Base-by-base conservation (phyloP, 805 yeast species). In the Starmera caribaea region DNA sequence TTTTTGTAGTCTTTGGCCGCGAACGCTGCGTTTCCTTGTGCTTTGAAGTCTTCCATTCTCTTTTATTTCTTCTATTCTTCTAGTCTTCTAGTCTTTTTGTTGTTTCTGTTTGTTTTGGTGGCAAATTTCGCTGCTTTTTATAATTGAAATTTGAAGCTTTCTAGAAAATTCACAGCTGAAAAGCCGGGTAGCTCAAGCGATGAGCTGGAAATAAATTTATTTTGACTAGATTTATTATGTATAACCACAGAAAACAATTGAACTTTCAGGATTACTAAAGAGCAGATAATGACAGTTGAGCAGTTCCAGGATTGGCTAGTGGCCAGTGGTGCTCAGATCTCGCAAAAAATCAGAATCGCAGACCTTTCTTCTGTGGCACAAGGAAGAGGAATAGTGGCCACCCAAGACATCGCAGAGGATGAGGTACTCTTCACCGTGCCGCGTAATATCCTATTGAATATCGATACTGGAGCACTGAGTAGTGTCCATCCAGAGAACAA, bases 11-110 rank as follows among this genome's bases (percentile, higher is more conserved):
- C 86, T 63, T 92, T 90, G 39, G 88, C 85, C 17, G 87, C 77
- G 58, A 92, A 92, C 34, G 87, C 92, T 47, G 87, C 82, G 67
- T 92, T 92, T 52, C 98, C 98, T 63, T 86, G 81, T 24, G 94
- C 84, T 66, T 92, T 92, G 56, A 59, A 81, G 59, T 81, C 88
- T 45, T 81, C 89, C 35, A 87, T 21, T 21, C n/a, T n/a, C n/a
- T n/a, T n/a, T n/a, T n/a, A n/a, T n/a, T n/a, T n/a, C n/a, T n/a
- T n/a, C n/a, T n/a, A n/a, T n/a, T n/a, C n/a, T n/a, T n/a, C n/a
- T n/a, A n/a, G n/a, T n/a, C n/a, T n/a, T 21, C 79, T 27, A 80
- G 73, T 74, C 71, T 73, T 36, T 32, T 35, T 37, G 14, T 37
- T 35, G 28, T 36, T 33, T 32, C 21, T 16, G 34, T 13, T n/a